Evolutionary conservation across 495 filamentous ascomycete species (phyloP), one percentile per base, ranked within the genome.

Genomic region (Xylaria grammica): DNA sequence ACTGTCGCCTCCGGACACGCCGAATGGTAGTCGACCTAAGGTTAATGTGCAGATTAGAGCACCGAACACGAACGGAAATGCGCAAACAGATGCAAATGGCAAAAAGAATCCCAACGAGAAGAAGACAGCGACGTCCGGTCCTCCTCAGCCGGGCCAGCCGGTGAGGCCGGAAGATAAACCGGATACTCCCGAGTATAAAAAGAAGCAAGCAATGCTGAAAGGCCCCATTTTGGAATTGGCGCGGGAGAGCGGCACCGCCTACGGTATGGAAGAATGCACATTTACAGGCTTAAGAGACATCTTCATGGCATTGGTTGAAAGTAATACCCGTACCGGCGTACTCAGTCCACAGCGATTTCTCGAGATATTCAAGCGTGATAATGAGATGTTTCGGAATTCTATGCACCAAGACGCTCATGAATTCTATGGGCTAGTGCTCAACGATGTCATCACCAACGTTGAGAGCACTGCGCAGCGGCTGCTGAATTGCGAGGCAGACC

Each of bases 371-470:
- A 91, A 93, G 72, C 85, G 91, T 29, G 92, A 98, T 66, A 94
- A 98, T 72, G 96, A 98, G 74, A 96, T 97, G 93, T 99, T 98
- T 68, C 90, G 93, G 51, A 91, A 90, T 40, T 89, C 93, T 24
- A 96, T 97, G 91, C 95, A 99, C 76, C 95, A 99, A 77, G 95
- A 99, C 79, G 95, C 95, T 6, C 95, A 99, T 71, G 95, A 99
- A 67, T 99, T 99, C 70, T 85, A 97, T 64, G 97, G 96, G 64
- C 82, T 97, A 15, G 85, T 99, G 1, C 83, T 99, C n/a, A 99
- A 99, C 71, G 90, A 97, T 69, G 93, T 98, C 17, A 94, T 99
- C 34, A 86, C 92, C 13, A 96, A 96, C 70, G 93, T 98, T 19
- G 96, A 98, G 75, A 86, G 86, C 10, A 90, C 93, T 69, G 87